A percentile compares a stretch with the other conserved stretches of the same genome.
phyloP scores from a whole-genome alignment of 768 basidiomycete species.

The Obba rivulosa region DNA sequence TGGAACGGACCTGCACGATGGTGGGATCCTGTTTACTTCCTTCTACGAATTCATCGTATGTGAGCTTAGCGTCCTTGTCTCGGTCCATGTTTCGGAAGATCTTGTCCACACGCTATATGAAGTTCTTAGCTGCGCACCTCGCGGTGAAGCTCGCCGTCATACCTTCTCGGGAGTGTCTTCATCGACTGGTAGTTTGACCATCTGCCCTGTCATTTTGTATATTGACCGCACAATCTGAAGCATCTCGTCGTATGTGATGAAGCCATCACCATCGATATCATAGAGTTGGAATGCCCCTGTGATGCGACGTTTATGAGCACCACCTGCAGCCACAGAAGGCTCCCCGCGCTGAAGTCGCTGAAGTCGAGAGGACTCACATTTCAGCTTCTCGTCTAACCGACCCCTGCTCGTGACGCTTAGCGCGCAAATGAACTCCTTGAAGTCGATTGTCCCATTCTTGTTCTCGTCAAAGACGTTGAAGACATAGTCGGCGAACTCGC shows the following conservation, averaged over 20 bases:
- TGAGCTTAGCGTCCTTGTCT: slow-evolving; percentile 89
- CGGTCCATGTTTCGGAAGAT: slow-evolving; percentile 98
- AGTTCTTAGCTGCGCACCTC: neutral
- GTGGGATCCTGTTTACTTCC: slow-evolving; percentile 99
- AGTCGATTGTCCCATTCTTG: slow-evolving; percentile 96
- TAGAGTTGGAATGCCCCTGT: slow-evolving; percentile 99
- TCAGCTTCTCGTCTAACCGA: slow-evolving; percentile 93
- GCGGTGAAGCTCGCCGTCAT: slow-evolving; percentile 6
- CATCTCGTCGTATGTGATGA: slow-evolving; percentile 99
- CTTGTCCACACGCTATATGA: slow-evolving; percentile 89
- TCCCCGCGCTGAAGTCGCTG: too few relatives aligned
- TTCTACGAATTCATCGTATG: slow-evolving; percentile 96
- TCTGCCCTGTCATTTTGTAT: slow-evolving; percentile 99
- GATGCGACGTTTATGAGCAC: neutral
- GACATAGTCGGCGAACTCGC: slow-evolving; percentile 95
- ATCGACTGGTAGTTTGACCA: slow-evolving; percentile 97
- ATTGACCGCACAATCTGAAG: slow-evolving; percentile 95
- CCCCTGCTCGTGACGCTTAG: slow-evolving; percentile 93
- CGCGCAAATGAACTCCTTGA: slow-evolving; percentile 98
- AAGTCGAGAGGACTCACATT: slow-evolving; percentile 56
- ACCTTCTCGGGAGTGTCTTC: slow-evolving; percentile 99
- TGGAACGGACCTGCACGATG: slow-evolving; percentile 79
- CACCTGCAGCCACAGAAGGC: neutral
- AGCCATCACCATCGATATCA: slow-evolving; percentile 97
- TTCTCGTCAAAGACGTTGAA: slow-evolving; percentile 97